Evolutionary conservation across 176 grass and related monocot species (phyloP).

Genomic region (Alopecurus myosuroides): DNA sequence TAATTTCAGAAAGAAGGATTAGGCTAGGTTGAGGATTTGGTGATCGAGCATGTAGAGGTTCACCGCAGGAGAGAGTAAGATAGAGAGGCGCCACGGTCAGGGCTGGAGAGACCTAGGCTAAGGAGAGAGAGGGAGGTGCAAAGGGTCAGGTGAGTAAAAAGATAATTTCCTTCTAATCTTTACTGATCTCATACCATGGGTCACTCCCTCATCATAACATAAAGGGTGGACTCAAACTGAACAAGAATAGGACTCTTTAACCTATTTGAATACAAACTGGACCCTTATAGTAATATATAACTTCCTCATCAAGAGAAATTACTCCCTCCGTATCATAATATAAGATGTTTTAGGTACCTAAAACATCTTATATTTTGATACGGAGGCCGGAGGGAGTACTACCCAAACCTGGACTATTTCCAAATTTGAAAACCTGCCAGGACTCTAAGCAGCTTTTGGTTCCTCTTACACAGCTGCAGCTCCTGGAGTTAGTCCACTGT

Average conservation of each 20-base stretch:
- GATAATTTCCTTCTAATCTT: not conserved
- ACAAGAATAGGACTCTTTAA: not conserved
- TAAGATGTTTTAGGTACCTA: too few relatives aligned
- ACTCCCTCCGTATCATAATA: too few relatives aligned
- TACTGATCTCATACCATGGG: not conserved
- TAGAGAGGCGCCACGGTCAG: not conserved
- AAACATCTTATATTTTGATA: too few relatives aligned
- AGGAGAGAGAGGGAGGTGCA: not conserved
- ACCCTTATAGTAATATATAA: not conserved
- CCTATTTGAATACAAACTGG: not conserved
- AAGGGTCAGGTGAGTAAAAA: not conserved
- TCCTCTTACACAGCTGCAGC: not conserved
- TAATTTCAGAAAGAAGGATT: not conserved
- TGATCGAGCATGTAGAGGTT: not conserved
- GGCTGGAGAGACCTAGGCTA: not conserved
- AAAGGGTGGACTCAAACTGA: not conserved
- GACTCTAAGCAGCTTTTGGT: not conserved
- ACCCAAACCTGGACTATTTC: not conserved
- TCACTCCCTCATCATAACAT: not conserved
- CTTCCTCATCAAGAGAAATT: not conserved
- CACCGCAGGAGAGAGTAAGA: too few relatives aligned
- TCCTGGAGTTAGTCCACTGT: not conserved
- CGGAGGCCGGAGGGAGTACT: too few relatives aligned
- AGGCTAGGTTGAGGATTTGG: not conserved
- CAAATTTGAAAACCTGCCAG: not conserved